Base-by-base conservation (phyloP, 495 filamentous ascomycete genomes). In the Hypoxylon rickii region DNA sequence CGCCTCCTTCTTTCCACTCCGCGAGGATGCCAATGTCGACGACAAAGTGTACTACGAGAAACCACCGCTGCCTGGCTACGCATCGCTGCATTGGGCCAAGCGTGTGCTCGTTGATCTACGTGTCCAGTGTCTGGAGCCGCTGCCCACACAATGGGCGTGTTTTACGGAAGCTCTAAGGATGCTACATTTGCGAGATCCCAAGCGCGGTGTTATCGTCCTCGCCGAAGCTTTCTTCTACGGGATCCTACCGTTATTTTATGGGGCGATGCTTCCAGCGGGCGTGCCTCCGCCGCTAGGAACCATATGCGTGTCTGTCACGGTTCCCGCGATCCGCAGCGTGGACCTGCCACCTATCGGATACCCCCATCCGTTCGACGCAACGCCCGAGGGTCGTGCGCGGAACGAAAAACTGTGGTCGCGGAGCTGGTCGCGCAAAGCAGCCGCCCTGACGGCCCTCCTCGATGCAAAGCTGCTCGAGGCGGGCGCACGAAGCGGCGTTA, bases 301-400 rank as follows among this genome's bases (percentile, higher is more conserved):
- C 39, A 37, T 53, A 15, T 61, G 57, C 15, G 44, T 49, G 0
- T 58, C 15, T 34, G 61, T 54, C 19, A 59, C 49, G 2, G 19
- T 68, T 3, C 70, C 70, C 2, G 62, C 67, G 7, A 65, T 73
- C 22, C 65, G 72, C 15, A 66, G 63, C 21, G 54, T 34, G 12
- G 61, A 69, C 22, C 13, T 71, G 32, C 51, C 57, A 51, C 44
- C 63, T 2, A 15, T 61, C 39, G 49, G 65, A 20, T 61, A 57
- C 33, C 53, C 58, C 0, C 51, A 51, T 45, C 45, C 58, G 11
- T 58, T 51, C 49, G 63, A 65, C 40, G 8, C 53, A 2, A 55
- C 63, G 2, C 20, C 58, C 20, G 22, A 10, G 7, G 63, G 63
- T 7, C 47, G 63, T 16, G 39, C 10, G 32, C 45, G 52, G 10